Evolutionary conservation across 2,329 filamentous ascomycete species (phyloP), one percentile per base, ranked within the genome.

Genomic region (Colletotrichum sp.): DNA sequence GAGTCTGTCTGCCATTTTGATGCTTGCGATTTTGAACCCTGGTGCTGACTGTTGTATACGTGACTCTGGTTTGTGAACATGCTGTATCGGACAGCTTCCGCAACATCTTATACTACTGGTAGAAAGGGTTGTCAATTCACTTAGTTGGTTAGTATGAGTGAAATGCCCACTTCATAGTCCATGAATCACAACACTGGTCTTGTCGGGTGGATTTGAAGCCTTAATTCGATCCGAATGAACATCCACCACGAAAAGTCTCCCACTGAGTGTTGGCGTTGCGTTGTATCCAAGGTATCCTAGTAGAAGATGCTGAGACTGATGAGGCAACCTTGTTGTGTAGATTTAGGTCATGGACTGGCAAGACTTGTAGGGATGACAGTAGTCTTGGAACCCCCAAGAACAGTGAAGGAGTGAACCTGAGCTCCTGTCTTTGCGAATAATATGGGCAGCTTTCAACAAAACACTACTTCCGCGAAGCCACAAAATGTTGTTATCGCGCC

Each of bases 181-280:
- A 13, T 52, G 43, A 52, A 21, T 52, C 43, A 52, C n/a, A 24
- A 21, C 10, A 21, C n/a, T 13, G 6, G n/a, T 52, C 10, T 52
- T 52, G 43, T 12, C 6, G 6, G 2, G n/a, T 13, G 12, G 10
- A 13, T 21, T 21, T 0, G 21, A 13, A 52, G 6, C n/a, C n/a
- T 21, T 2, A 4, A 21, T 52, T 52, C 12, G 6, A 52, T 52
- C 43, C n/a, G n/a, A 52, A 52, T 13, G n/a, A 13, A 48, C 38
- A 5, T 0, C 12, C n/a, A 24, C 12, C n/a, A 52, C 3, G 10
- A 18, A 7, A 21, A 21, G 4, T 4, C 16, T 52, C 0, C 43
- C 43, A 24, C n/a, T 52, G n/a, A 21, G 12, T 18, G n/a, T 21
- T 24, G 43, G 2, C 10, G 1, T 24, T 52, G n/a, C n/a, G 4